Conservation (phyloP, 495 filamentous ascomycete genomes). For the Neurospora sp. region DNA sequence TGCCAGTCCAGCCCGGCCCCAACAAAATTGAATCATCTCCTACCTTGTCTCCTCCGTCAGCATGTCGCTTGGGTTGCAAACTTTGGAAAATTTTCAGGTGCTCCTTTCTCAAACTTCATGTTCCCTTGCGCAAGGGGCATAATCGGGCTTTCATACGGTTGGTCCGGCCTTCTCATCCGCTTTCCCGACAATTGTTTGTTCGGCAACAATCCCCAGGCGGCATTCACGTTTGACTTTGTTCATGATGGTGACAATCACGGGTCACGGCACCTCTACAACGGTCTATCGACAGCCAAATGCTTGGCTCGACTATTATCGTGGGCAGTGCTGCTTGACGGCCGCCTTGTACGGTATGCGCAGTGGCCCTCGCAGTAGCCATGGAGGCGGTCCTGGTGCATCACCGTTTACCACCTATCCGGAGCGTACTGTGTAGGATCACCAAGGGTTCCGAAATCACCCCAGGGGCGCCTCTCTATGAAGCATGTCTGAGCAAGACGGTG, state of each 20-base stretch:
- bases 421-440: not conserved
- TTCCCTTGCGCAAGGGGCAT: not conserved
- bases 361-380: not conserved
- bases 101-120: not conserved
- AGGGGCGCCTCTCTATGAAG: not conserved
- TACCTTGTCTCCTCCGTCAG: not conserved
- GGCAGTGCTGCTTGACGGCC: not conserved
- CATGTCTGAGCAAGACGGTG: not conserved
- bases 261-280: not conserved
- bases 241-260: not conserved
- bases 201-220: not conserved
- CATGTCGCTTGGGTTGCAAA: not conserved
- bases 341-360: not conserved
- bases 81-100: not conserved
- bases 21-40: not conserved
- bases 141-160: not conserved
- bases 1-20: not conserved
- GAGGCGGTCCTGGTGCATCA: not conserved
- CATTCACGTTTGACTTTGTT: not conserved
- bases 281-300: not conserved
- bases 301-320: not conserved
- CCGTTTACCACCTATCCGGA: not conserved
- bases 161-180: not conserved
- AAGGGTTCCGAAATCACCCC: not conserved
- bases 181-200: not conserved